phyloP scores from a whole-genome alignment of 2,329 filamentous ascomycete genomes.

The Bipolaris oryzae region DNA sequence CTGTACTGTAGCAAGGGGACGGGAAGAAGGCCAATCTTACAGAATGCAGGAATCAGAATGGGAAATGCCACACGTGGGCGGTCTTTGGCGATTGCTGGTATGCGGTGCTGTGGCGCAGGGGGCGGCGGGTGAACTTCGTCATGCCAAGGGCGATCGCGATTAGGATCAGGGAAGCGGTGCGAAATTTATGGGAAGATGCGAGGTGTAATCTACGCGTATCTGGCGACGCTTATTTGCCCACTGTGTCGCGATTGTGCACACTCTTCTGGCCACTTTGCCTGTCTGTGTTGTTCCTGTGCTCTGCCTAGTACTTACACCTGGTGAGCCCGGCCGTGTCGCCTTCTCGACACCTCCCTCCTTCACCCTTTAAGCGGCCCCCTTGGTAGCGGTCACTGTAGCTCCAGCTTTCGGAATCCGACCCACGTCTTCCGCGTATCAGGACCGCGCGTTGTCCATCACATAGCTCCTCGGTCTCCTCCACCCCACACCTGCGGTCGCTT shows the following conservation, averaged over 20 bases:
- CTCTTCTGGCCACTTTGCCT: not conserved
- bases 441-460: slow-evolving; percentile 6
- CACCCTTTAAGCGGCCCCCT: slow-evolving; percentile 12
- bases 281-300: not conserved
- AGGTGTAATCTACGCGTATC: slow-evolving; percentile 26
- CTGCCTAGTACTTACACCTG: slow-evolving; percentile 1
- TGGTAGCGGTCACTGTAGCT: slow-evolving; percentile 3
- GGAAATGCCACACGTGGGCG: slow-evolving; percentile 25
- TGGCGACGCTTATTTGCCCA: slow-evolving; percentile 15
- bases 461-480: slow-evolving; percentile 3
- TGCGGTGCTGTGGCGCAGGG: slow-evolving; percentile 22
- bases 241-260: slow-evolving; percentile 1
- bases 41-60: slow-evolving; percentile 21
- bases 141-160: slow-evolving; percentile 34
- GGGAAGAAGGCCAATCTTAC: slow-evolving; percentile 1
- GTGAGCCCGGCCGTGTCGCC: slow-evolving; percentile 2
- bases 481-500: slow-evolving; percentile 2
- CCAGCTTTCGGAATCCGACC: slow-evolving; percentile 14
- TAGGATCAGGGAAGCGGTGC: slow-evolving; percentile 30
- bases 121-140: slow-evolving; percentile 27
- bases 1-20: not conserved
- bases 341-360: slow-evolving; percentile 9
- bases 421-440: slow-evolving; percentile 17
- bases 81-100: not conserved
- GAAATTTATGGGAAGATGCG: slow-evolving; percentile 30